These are phyloP conservation scores for Avena sativa DNA, from an alignment of 176 grass and related monocot species.

Conservation along the genomic window DNA sequence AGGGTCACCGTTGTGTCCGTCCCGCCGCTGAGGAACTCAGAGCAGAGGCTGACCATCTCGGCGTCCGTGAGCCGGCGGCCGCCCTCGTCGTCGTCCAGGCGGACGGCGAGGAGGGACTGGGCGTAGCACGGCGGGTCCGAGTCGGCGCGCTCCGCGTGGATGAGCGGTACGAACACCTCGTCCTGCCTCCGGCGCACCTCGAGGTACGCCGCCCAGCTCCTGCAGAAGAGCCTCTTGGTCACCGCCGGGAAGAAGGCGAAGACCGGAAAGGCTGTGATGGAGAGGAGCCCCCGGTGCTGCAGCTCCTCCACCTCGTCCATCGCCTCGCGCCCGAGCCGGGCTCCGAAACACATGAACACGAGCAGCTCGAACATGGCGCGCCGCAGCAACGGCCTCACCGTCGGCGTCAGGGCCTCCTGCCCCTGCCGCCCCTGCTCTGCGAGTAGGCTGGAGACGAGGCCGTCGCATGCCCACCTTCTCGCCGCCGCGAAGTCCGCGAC, in stretches of 20 bases:
- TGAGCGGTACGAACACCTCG: constrained; percentile 48
- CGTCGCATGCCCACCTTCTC: constrained; percentile 42
- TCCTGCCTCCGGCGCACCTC: constrained; percentile 37
- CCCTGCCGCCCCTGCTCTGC: neutral
- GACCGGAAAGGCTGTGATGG: constrained; percentile 12
- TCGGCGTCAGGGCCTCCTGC: constrained; percentile 8
- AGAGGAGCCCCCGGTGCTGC: neutral
- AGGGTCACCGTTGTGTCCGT: neutral
- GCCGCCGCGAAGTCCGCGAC: constrained; percentile 31
- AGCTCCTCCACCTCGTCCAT: constrained; percentile 48
- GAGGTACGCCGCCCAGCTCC: constrained; percentile 39
- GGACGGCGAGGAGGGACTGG: constrained; percentile 43
- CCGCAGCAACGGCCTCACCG: constrained; percentile 39
- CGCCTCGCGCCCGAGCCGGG: constrained; percentile 20
- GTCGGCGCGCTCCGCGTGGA: neutral
- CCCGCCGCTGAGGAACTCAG: neutral
- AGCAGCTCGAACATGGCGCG: constrained; percentile 26
- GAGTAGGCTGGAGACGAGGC: constrained; percentile 34
- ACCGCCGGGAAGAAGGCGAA: constrained; percentile 41
- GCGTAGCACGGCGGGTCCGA: constrained; percentile 40
- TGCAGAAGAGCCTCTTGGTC: constrained; percentile 56
- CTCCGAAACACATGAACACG: constrained; percentile 68
- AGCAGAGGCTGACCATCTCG: constrained; percentile 5
- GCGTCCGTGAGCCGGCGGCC: neutral
- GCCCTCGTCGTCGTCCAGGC: neutral